Evolutionary conservation across 176 grass and related monocot species (phyloP).

Genomic region (Miscanthus lutarioriparius): DNA sequence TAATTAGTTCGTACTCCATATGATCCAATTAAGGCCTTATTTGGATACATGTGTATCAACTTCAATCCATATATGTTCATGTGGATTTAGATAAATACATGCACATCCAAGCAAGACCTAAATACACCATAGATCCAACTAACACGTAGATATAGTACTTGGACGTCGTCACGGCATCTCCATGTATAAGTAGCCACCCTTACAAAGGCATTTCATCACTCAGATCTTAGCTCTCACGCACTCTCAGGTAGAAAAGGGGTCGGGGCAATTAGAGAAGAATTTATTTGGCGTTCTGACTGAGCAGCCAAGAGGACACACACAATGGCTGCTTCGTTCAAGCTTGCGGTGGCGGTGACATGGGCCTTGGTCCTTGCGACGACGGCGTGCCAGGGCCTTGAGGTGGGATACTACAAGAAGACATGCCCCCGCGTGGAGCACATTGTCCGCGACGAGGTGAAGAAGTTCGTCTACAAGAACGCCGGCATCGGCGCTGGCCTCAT

Average conservation of each 20-base stretch:
- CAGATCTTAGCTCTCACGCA: neutral
- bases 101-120: too few relatives aligned
- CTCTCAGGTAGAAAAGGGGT: neutral
- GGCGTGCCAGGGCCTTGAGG: conserved; percentile 25
- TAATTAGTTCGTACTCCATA: neutral
- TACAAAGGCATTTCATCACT: neutral
- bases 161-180: neutral
- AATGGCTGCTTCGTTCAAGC: conserved; percentile 8
- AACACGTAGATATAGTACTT: neutral
- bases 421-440: conserved; percentile 52
- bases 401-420: conserved; percentile 42
- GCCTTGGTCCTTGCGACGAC: neutral
- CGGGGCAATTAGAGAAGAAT: neutral
- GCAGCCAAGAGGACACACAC: neutral
- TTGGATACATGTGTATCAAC: too few relatives aligned
- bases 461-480: conserved; percentile 42
- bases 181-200: conserved; percentile 9
- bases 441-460: conserved; percentile 37
- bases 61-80: too few relatives aligned
- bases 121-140: neutral
- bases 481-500: conserved; percentile 44
- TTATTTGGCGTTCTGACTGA: neutral
- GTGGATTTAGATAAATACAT: too few relatives aligned
- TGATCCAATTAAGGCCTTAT: too few relatives aligned
- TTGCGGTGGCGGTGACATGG: conserved; percentile 13